Base-by-base conservation (phyloP, 495 filamentous ascomycete species). In the Podospora bellae-mahoneyi region DNA sequence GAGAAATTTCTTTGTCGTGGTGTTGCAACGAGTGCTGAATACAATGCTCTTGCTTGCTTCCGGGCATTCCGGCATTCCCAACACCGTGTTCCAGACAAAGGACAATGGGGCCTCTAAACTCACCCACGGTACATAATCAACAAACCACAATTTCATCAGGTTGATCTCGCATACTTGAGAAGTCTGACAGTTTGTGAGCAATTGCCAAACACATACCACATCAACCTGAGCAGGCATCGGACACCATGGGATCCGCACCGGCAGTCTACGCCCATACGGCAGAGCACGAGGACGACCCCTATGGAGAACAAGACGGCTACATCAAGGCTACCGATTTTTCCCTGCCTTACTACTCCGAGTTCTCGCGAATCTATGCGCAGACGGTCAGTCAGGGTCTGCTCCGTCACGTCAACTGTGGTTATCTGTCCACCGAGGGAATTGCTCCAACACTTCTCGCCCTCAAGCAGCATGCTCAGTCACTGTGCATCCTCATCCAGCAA, bases 401-500 rank as follows among this genome's bases (percentile, higher is more conserved):
- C 26, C 73, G 71, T 26, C 77, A 81, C 60, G 69, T 84, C 60
- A 85, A 84, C 74, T 87, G 84, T 73, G 71, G 77, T 67, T 87
- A 84, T 64, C 75, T 86, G 9, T 85, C 84, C 1, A 84, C 81
- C 0, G 71, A 72, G 9, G 79, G 78, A 18, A 64, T 74, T 7
- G 69, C 83, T 10, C 85, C 84, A 5, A 85, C 83, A 18, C 73
- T 87, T 32, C 73, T 82, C 1, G 78, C 81, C 10, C 74, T 87
- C 20, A 87, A 87, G 72, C 83, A 85, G 71, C 84, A 86, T 65
- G 84, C 81, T 10, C 85, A 87, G 62, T 80, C 82, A 7, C 76
- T 87, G 18, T 77, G 78, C 62, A 73, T 80, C 5, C 76, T 87
- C 19, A 86, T 87, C 70, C 80, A 78, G 15, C 65, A 75, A 16